A percentile compares a stretch with the other conserved stretches of the same genome.
Conservation (phyloP, 345 rosid species). For the Corchorus capsularis region DNA sequence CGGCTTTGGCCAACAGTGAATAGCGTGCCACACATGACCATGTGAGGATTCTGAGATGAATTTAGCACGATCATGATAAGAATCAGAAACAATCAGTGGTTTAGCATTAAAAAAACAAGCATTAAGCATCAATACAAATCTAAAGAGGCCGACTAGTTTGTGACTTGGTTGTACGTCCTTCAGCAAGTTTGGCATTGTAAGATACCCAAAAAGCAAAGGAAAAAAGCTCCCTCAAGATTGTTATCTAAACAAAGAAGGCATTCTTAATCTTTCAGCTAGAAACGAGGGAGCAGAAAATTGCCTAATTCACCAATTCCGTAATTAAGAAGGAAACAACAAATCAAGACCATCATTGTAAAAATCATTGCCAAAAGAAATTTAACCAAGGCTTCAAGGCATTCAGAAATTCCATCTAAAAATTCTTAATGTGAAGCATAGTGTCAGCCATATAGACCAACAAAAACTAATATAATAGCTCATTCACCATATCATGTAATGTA, state of each 20-base stretch:
- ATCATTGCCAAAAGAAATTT: not conserved
- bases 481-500: too few relatives aligned
- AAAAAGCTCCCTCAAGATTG: constrained; percentile 16
- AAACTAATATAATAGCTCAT: too few relatives aligned
- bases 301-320: not conserved
- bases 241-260: not conserved
- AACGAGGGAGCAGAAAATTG: not conserved
- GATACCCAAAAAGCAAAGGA: not conserved
- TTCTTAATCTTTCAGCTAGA: not conserved
- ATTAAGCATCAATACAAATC: not conserved
- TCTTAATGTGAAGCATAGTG: too few relatives aligned
- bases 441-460: too few relatives aligned
- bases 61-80: constrained; percentile 17
- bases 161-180: not conserved
- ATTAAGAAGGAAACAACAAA: not conserved
- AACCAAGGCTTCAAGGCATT: too few relatives aligned
- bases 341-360: too few relatives aligned
- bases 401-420: too few relatives aligned
- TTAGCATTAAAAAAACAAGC: not conserved
- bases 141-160: not conserved
- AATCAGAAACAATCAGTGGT: constrained; percentile 23
- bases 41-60: constrained; percentile 73
- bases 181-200: not conserved
- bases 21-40: constrained; percentile 52
- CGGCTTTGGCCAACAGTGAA: constrained; percentile 82